Conservation (phyloP, 352 stramenopile species). For the Globisporangium paddicum region DNA sequence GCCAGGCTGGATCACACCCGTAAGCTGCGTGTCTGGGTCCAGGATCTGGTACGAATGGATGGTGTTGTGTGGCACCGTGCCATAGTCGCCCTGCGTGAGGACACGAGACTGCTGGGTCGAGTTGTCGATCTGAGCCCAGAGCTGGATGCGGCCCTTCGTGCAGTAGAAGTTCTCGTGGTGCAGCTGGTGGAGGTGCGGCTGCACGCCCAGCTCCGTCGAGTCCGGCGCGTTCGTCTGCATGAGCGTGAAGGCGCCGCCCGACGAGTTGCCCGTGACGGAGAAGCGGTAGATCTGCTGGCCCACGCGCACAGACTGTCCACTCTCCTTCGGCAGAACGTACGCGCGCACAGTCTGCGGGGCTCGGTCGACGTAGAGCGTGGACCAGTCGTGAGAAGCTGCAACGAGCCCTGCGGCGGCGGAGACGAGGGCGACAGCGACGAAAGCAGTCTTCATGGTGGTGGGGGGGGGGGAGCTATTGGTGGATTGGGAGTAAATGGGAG, state of each 20-base stretch:
- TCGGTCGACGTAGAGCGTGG: constrained; percentile 35
- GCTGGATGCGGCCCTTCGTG: constrained; percentile 42
- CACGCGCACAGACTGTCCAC: constrained; percentile 27
- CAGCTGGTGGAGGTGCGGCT: constrained; percentile 50
- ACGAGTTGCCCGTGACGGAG: constrained; percentile 47
- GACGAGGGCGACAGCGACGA: constrained; percentile 5
- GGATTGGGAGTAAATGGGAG: neutral
- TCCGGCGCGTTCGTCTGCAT: constrained; percentile 44
- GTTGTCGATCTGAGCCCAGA: constrained; percentile 36
- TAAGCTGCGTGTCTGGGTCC: constrained; percentile 54
- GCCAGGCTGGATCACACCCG: constrained; percentile 46
- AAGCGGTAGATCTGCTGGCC: constrained; percentile 46
- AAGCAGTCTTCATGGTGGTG: constrained; percentile 5
- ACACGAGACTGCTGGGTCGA: constrained; percentile 37
- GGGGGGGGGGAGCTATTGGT: neutral
- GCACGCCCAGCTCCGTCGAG: constrained; percentile 38
- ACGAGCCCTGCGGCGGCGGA: neutral
- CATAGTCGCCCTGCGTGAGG: constrained; percentile 48
- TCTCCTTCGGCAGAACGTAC: constrained; percentile 48
- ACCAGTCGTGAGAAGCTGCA: constrained; percentile 3
- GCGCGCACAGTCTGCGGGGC: constrained; percentile 32
- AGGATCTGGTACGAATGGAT: constrained; percentile 55
- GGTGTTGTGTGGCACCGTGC: constrained; percentile 50
- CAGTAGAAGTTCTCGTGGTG: constrained; percentile 65
- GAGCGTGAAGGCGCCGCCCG: constrained; percentile 31